Base-by-base conservation (phyloP, 352 stramenopile genomes). In the Globisporangium alternatum region DNA sequence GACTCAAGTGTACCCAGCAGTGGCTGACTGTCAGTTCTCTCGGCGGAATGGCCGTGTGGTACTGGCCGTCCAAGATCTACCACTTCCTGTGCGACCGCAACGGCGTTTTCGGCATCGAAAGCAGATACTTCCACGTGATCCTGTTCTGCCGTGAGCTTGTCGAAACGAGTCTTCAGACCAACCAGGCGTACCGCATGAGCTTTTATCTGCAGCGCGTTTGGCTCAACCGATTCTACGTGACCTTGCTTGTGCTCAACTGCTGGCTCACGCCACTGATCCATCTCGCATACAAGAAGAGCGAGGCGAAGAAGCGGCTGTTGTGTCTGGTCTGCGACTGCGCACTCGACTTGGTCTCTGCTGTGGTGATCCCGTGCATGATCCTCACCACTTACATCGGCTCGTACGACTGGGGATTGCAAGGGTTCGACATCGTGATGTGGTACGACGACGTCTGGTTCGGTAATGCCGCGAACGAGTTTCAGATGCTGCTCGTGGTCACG, bases 151-250 rank as follows among this genome's bases (percentile, higher is more conserved):
- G 57, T 5, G 57, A 64, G 47, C n/a, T 47, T 19, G 12, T 48
- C 30, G 44, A 64, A 30, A 64, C 30, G 28, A n/a, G 55, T 15
- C 44, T 64, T 7, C 44, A 64, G 44, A 22, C 57, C 57, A n/a
- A 31, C n/a, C n/a, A 56, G 30, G 43, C 57, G 33, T 64, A 64
- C 22, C n/a, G 31, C 17, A 44, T 64, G 44, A 64, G 57, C n/a
- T 21, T 10, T 19, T 53, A 41, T 12, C 2, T 63, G 4, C 57
- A 43, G 30, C 41, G 43, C 19, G 17, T 53, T 5, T n/a, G 17
- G 25, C 35, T 66, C 22, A 60, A 66, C 35, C 48, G 21, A n/a
- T 44, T 43, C 49, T 44, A 52, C 28, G 51, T 66, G 37, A 28
- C 13, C 17, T 19, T 44, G 10, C 21, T 63, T 2, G n/a, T 21